Percentiles rank a stretch among this genome's conserved stretches.
Conservation (phyloP, 1,139 yeast genomes). For the Insectozyma bohioensis region DNA sequence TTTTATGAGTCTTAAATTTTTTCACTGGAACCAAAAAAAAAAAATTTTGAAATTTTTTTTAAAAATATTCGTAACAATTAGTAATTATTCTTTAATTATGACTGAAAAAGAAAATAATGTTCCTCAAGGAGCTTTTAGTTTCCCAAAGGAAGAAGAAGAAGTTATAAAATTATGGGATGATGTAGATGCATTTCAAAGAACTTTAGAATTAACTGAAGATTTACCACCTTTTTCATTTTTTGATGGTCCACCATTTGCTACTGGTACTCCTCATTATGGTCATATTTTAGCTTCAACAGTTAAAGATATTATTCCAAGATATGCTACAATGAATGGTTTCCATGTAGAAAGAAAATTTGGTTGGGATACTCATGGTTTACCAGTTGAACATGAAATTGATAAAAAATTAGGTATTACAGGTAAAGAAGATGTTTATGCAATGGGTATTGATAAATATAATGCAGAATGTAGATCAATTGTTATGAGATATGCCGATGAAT, state of each 20-base stretch:
- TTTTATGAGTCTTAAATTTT: not conserved
- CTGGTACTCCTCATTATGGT: constrained; percentile 99
- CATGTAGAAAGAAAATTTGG: constrained; percentile 97
- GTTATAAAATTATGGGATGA: constrained; percentile 82
- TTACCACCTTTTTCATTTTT: constrained; percentile 88
- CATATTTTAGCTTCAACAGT: constrained; percentile 95
- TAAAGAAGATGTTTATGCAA: constrained; percentile 87
- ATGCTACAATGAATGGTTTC: constrained; percentile 96
- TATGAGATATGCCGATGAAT: constrained; percentile 93
- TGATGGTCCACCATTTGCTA: constrained; percentile 99
- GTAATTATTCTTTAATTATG: constrained; percentile 22
- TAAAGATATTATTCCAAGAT: constrained; percentile 95
- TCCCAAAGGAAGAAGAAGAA: constrained; percentile 87
- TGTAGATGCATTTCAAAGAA: constrained; percentile 87
- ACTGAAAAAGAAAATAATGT: constrained; percentile 20
- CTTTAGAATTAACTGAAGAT: constrained; percentile 79
- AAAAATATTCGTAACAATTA: too few species aligned
- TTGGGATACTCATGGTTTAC: constrained; percentile 99
- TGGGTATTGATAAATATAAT: constrained; percentile 94
- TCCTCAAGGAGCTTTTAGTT: constrained; percentile 46
- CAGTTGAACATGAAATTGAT: constrained; percentile 98
- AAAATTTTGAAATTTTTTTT: too few species aligned
- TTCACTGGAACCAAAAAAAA: constrained; percentile 1
- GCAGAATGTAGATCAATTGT: constrained; percentile 94
- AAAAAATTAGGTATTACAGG: constrained; percentile 92